Evolutionary conservation across 2,329 filamentous ascomycete species (phyloP), one percentile per base, ranked within the genome.

Genomic region (Nothophoma quercina): DNA sequence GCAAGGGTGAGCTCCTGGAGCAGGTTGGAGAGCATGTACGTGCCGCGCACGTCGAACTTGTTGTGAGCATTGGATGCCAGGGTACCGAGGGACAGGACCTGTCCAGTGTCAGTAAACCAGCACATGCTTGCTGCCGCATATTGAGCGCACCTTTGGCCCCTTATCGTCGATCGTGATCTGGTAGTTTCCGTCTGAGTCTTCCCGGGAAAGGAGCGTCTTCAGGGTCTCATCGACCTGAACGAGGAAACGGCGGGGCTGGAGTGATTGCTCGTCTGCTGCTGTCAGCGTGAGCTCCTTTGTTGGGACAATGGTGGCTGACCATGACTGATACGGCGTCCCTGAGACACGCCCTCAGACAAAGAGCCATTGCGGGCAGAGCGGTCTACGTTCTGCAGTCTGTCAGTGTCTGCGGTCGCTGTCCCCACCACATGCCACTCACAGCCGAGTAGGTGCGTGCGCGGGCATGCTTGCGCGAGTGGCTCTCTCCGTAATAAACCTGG

Each of bases 151-250:
- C 83, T 98, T 99, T 41, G 95, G 93, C 0, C 95, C 95, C 59
- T 85, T 84, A 77, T 99, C 95, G 70, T 98, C 95, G 65, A 98
- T 96, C 23, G 95, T 99, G 73, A 99, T 99, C 75, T 98, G 93
- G 82, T 91, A 90, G 75, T 99, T 97, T 50, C 85, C 82, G 75
- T 99, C 93, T 23, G 93, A 96, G 70, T 99, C 95, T 75, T 99
- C 95, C 62, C 93, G 89, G 29, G 86, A 85, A 56, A 91, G 82
- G 35, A 99, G 81, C 53, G 85, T 88, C 69, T 92, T 83, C 51
- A 96, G 82, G 0, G 93, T 97, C 18, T 85, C 81, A 40, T 96
- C 89, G 66, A 98, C 93, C 64, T 95, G 85, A 72, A 98, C 87
- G 29, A 96, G 83, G 75, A 96, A 96, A 63, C 88, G 88, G 56